Evolutionary conservation across 495 filamentous ascomycete genomes (phyloP).

Genomic region (Friedmanniomyces endolithicus): DNA sequence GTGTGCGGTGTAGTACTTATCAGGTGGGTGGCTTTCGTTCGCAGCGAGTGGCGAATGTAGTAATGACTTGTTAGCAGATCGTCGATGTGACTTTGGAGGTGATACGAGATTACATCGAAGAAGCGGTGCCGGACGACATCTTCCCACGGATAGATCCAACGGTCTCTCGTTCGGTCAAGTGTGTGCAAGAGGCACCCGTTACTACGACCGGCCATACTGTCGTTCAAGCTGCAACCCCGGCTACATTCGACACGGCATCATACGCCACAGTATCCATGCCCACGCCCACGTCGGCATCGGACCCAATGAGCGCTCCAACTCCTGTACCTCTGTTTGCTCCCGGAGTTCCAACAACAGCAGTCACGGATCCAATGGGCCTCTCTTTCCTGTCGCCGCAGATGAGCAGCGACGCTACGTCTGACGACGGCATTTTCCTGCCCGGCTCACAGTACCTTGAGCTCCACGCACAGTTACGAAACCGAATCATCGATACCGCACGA

Average conservation of each 20-base stretch:
- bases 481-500: conserved; percentile 13
- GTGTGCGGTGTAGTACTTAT: background rate
- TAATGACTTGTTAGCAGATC: conserved; percentile 3
- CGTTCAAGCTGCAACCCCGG: background rate
- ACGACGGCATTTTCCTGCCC: conserved; percentile 15
- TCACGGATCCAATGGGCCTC: background rate
- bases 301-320: background rate
- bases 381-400: background rate
- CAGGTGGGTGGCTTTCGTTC: background rate
- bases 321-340: background rate
- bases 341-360: background rate
- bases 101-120: conserved; percentile 11
- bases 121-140: background rate
- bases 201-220: background rate
- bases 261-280: background rate
- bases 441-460: conserved; percentile 16
- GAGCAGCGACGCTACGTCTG: background rate
- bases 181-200: background rate
- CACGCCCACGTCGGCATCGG: background rate
- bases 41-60: background rate
- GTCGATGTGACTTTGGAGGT: conserved; percentile 14
- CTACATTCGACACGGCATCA: too few species aligned
- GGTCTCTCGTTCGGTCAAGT: background rate
- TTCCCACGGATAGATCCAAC: background rate
- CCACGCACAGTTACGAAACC: conserved; percentile 5